Evolutionary conservation across 2,329 filamentous ascomycete genomes (phyloP).

Genomic region (Teratosphaeria viscida): DNA sequence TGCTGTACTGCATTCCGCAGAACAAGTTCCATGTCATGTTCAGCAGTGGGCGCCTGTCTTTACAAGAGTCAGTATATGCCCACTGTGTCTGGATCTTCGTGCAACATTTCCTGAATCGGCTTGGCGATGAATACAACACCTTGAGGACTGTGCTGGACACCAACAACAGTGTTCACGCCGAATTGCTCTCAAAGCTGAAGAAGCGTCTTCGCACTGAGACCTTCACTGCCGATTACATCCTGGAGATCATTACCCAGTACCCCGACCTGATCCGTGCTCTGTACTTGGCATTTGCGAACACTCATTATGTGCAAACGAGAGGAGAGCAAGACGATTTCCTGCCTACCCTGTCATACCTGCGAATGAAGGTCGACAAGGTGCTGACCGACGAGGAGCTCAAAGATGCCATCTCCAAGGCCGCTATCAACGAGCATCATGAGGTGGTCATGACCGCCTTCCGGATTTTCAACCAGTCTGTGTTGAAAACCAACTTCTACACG

Average conservation of each 20-base stretch:
- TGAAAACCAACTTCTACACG: constrained; percentile 98
- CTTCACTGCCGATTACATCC: constrained; percentile 95
- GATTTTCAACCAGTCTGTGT: constrained; percentile 82
- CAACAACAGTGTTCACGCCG: constrained; percentile 73
- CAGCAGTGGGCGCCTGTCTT: constrained; percentile 70
- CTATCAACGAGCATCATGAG: constrained; percentile 86
- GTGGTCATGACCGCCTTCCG: constrained; percentile 98
- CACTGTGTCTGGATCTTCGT: constrained; percentile 98
- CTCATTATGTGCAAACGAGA: constrained; percentile 63
- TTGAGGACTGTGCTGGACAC: constrained; percentile 69
- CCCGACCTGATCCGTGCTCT: constrained; percentile 76
- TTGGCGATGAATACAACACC: constrained; percentile 85
- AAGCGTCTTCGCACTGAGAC: constrained; percentile 90
- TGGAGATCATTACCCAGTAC: constrained; percentile 90
- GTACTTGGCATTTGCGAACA: constrained; percentile 83
- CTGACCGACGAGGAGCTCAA: constrained; percentile 64
- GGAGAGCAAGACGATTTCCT: constrained; percentile 57
- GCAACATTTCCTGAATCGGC: constrained; percentile 92
- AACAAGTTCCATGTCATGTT: constrained; percentile 93
- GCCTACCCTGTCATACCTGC: constrained; percentile 58
- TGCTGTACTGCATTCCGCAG: constrained; percentile 94
- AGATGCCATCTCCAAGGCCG: constrained; percentile 67
- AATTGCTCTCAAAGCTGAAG: constrained; percentile 88
- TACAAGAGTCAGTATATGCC: constrained; percentile 95
- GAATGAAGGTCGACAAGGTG: constrained; percentile 60